Percentiles rank a stretch among this genome's conserved stretches.
Conservation (phyloP, 1,139 yeast genomes). For the Saccharomycopsis phalli region DNA sequence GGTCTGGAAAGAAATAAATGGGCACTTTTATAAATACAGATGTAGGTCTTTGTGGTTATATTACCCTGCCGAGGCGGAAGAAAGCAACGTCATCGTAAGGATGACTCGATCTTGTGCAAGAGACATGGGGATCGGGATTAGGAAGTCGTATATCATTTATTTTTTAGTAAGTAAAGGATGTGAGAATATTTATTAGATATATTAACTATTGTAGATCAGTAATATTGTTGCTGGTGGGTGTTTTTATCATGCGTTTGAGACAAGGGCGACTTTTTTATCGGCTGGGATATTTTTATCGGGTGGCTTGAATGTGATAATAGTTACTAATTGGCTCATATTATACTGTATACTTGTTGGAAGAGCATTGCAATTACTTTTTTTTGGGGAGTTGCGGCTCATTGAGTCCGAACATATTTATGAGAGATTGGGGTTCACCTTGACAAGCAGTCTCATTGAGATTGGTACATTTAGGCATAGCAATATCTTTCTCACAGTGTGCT, state of each 20-base stretch:
- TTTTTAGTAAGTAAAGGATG: slow-evolving; percentile 3
- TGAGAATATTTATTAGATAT: too few relatives aligned
- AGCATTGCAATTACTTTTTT: slow-evolving; percentile 41
- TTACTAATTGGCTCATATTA: slow-evolving; percentile 37
- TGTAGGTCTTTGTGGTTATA: neutral
- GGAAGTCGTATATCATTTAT: neutral
- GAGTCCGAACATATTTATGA: slow-evolving; percentile 77
- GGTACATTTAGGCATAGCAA: slow-evolving; percentile 52
- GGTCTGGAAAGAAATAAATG: slow-evolving; percentile 10
- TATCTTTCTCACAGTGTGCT: slow-evolving; percentile 35
- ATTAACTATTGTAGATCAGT: too few relatives aligned
- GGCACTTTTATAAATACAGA: too few relatives aligned
- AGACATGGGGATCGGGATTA: neutral
- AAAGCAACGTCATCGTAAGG: neutral
- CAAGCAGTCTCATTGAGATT: slow-evolving; percentile 57
- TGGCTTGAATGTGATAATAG: slow-evolving; percentile 25
- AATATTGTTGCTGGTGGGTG: slow-evolving; percentile 22
- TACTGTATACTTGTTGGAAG: slow-evolving; percentile 35
- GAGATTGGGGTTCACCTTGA: slow-evolving; percentile 52
- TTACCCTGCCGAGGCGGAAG: neutral
- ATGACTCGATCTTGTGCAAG: neutral
- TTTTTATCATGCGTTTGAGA: slow-evolving; percentile 22
- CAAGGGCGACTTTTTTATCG: slow-evolving; percentile 26
- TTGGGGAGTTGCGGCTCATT: slow-evolving; percentile 67
- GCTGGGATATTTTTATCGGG: slow-evolving; percentile 25